Conservation (phyloP, 768 basidiomycete genomes). For the Trametes cinnabarina region DNA sequence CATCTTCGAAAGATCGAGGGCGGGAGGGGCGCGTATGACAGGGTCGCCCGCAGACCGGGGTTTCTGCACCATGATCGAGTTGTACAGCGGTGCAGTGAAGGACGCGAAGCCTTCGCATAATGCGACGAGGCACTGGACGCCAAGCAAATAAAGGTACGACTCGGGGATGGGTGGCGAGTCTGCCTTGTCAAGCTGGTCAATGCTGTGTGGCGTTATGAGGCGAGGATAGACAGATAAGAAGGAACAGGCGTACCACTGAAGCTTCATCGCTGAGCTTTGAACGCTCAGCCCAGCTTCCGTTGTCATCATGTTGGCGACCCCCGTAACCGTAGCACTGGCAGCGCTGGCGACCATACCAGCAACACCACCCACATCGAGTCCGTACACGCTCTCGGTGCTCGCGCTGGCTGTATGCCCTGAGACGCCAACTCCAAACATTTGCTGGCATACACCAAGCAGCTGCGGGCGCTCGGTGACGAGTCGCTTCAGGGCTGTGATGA, state of each 20-base stretch:
- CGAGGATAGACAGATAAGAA: not conserved
- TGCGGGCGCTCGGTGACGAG: constrained; percentile 87
- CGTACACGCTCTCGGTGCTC: constrained; percentile 45
- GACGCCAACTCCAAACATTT: constrained; percentile 81
- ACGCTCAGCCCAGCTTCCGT: constrained; percentile 67
- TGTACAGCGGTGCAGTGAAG: constrained; percentile 75
- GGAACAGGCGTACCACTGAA: constrained; percentile 70
- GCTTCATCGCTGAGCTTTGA: constrained; percentile 76
- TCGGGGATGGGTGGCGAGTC: constrained; percentile 94
- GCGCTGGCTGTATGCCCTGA: constrained; percentile 35
- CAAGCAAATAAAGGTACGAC: constrained; percentile 88
- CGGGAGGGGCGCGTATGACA: constrained; percentile 66
- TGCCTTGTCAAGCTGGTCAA: constrained; percentile 97
- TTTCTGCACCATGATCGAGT: constrained; percentile 59
- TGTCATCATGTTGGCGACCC: constrained; percentile 85
- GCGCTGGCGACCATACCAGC: constrained; percentile 83
- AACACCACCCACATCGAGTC: constrained; percentile 62
- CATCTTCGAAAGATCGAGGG: constrained; percentile 60
- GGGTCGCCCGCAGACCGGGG: constrained; percentile 62
- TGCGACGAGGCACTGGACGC: constrained; percentile 81
- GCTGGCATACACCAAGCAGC: constrained; percentile 72
- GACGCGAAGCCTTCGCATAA: constrained; percentile 83
- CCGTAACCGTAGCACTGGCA: constrained; percentile 79
- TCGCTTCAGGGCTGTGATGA: constrained; percentile 82
- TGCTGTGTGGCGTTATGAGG: constrained; percentile 44